These are phyloP conservation scores for Pseudonitzschia multiseries DNA, from an alignment of 108 stramenopile genomes.

Conservation along the genomic window DNA sequence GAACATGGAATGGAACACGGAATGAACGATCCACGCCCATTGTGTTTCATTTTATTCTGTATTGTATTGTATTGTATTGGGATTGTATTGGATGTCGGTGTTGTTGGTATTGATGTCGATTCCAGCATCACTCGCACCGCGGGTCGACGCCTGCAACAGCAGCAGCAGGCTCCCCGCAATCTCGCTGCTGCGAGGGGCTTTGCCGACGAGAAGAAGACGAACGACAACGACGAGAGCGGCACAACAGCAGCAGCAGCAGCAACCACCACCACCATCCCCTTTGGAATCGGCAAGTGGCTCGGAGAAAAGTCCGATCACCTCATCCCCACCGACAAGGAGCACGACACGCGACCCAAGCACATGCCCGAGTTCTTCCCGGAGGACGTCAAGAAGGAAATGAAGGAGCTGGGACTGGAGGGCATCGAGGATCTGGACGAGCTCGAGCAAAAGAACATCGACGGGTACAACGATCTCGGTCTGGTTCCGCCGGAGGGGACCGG, in stretches of 20 bases:
- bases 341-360: slow-evolving; percentile 52
- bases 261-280: slow-evolving; percentile 72
- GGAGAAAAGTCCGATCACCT: slow-evolving; percentile 80
- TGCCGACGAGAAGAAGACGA: slow-evolving; percentile 28
- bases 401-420: slow-evolving; percentile 80
- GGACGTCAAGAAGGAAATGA: slow-evolving; percentile 83
- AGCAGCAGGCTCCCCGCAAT: slow-evolving; percentile 13
- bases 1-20: no score
- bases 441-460: slow-evolving; percentile 83
- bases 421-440: slow-evolving; percentile 85
- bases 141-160: slow-evolving; percentile 36
- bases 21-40: no score
- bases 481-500: slow-evolving; percentile 88
- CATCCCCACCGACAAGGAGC: slow-evolving; percentile 82
- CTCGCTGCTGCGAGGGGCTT: slow-evolving; percentile 27
- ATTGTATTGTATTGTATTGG: background rate
- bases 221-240: slow-evolving; percentile 14
- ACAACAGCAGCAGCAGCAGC: no score
- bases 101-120: background rate
- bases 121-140: slow-evolving; percentile 35
- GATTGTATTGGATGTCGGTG: no score
- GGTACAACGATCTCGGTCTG: slow-evolving; percentile 86
- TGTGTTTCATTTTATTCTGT: background rate
- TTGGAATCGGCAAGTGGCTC: slow-evolving; percentile 81
- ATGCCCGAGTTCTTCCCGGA: slow-evolving; percentile 73